phyloP scores from a whole-genome alignment of 164 flowering plant species.

The Akebia trifoliata region DNA sequence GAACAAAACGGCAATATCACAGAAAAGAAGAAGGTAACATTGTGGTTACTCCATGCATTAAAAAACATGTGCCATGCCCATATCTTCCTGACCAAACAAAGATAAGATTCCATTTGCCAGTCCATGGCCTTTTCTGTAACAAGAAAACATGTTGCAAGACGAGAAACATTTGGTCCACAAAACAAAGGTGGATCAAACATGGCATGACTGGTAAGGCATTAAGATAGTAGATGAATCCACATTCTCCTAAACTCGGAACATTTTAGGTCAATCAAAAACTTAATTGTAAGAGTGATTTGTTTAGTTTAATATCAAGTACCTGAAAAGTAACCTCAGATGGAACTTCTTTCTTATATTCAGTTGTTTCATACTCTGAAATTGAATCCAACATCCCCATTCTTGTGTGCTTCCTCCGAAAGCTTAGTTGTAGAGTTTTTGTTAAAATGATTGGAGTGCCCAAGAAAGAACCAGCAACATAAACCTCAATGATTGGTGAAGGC shows the following conservation, averaged over 20 bases:
- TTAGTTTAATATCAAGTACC: no score
- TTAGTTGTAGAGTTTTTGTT: slow-evolving; percentile 63
- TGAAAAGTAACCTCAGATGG: slow-evolving; percentile 45
- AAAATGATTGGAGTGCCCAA: slow-evolving; percentile 69
- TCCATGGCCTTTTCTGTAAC: slow-evolving; percentile 13
- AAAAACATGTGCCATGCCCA: slow-evolving; percentile 46
- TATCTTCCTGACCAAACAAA: slow-evolving; percentile 32
- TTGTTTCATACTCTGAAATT: slow-evolving; percentile 65
- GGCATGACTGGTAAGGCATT: slow-evolving; percentile 1
- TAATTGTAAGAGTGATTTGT: no score
- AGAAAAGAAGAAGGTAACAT: slow-evolving; percentile 16
- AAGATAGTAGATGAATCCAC: no score
- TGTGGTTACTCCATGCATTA: slow-evolving; percentile 18
- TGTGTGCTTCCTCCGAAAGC: slow-evolving; percentile 45
- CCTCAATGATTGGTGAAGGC: slow-evolving; percentile 61
- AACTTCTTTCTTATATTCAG: slow-evolving; percentile 36
- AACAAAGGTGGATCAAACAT: slow-evolving; percentile 11
- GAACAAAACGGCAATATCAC: slow-evolving; percentile 12
- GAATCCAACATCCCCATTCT: slow-evolving; percentile 56
- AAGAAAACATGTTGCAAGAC: slow-evolving; percentile 33
- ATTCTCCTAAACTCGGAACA: no score
- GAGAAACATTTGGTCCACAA: slow-evolving; percentile 29
- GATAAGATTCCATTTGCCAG: slow-evolving; percentile 37
- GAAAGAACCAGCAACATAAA: slow-evolving; percentile 74
- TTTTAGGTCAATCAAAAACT: no score